phyloP scores from a whole-genome alignment of 352 stramenopile genomes.

The Phytopythium helicoides region DNA sequence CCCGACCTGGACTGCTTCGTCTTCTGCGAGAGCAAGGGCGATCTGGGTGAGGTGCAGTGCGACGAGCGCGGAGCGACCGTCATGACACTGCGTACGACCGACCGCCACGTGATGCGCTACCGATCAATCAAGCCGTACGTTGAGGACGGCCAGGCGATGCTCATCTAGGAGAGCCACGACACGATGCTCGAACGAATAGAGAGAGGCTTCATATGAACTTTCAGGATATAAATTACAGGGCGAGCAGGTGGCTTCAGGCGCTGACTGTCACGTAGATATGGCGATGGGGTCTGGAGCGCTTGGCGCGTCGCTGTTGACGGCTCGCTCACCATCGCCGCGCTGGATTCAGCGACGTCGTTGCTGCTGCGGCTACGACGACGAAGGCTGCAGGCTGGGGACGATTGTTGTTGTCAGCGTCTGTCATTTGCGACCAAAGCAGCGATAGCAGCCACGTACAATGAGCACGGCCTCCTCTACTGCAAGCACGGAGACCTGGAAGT shows the following conservation, averaged over 20 bases:
- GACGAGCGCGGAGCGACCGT: slow-evolving; percentile 72
- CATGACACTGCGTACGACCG: slow-evolving; percentile 48
- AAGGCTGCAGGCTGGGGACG: slow-evolving; percentile 53
- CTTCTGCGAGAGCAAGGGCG: slow-evolving; percentile 69
- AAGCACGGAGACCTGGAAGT: slow-evolving; percentile 69
- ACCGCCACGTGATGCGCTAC: slow-evolving; percentile 80
- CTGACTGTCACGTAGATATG: background rate
- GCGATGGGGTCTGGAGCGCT: background rate
- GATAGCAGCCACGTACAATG: slow-evolving; percentile 45
- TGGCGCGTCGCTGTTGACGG: background rate
- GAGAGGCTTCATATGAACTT: background rate
- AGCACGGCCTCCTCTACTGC: slow-evolving; percentile 60
- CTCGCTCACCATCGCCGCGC: slow-evolving; percentile 5
- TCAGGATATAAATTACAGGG: no score
- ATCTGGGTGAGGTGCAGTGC: slow-evolving; percentile 54
- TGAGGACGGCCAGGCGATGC: slow-evolving; percentile 44
- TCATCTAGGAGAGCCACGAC: slow-evolving; percentile 32
- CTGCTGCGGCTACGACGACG: slow-evolving; percentile 65
- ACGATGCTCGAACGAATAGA: background rate
- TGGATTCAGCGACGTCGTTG: slow-evolving; percentile 8
- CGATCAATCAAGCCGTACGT: slow-evolving; percentile 55
- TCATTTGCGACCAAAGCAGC: slow-evolving; percentile 1
- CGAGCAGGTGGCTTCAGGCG: background rate
- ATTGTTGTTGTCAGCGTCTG: slow-evolving; percentile 4
- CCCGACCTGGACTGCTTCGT: slow-evolving; percentile 81